Base-by-base conservation (phyloP, 805 yeast genomes). In the Ogataea trehalophila region DNA sequence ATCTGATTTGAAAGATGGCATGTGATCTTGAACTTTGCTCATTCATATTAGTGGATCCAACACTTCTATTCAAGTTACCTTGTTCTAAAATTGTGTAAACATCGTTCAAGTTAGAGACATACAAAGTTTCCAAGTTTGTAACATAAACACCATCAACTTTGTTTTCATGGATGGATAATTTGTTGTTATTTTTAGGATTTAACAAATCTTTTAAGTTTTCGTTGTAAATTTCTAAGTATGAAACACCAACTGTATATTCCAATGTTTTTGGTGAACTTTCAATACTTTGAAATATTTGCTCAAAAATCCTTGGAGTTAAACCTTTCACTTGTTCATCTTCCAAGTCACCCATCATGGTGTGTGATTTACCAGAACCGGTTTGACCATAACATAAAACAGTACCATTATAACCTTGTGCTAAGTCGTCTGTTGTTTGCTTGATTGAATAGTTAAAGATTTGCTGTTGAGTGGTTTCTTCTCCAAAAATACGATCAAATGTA, bases 351-450 rank as follows among this genome's bases (percentile, higher is more conserved):
- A 87, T 77, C 94, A 87, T 87, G 1, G 95, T 88, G 65, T 78
- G 83, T 0, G 95, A 81, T 59, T 87, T 87, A 0, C 96, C 96
- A 0, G 94, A 76, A 1, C 87, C 91, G 0, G 95, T 88, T 62
- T 88, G 95, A 5, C 97, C 97, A 66, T 90, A 90, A 67, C 71
- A 52, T 33, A 58, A 45, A 6, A 66, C 60, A 2, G 71, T 61
- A 5, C 64, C 63, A 16, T 69, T 67, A n/a, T 66, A 65, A 0
- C 97, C 97, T 33, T 74, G 71, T 48, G 85, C 74, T 31, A 87
- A 71, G 51, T 85, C 92, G 38, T 79, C 81, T 4, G 88, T 83
- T 0, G 87, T 81, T 37, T 79, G 79, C 37, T 68, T 60, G 5
- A 85, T 75, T 0, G 87, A 75, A 57, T 73, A 77, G 13, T 79